These are phyloP conservation scores for Stagonosporopsis tanaceti DNA, from an alignment of 2,329 filamentous ascomycete species.

Conservation along the genomic window DNA sequence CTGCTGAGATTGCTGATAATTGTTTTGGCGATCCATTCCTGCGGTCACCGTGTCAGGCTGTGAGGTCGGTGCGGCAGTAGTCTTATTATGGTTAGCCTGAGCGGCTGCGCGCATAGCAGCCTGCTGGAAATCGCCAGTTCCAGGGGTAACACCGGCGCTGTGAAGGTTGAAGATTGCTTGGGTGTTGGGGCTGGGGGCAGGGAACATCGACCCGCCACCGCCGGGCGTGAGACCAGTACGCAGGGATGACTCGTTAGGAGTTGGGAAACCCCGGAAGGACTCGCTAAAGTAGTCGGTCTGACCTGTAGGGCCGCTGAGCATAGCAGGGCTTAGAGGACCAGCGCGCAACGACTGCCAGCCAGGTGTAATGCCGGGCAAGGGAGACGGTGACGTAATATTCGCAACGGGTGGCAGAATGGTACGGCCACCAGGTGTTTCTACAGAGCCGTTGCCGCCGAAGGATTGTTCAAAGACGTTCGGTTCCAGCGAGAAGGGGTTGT, in stretches of 20 bases:
- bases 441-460: constrained; percentile 60
- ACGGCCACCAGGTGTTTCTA: constrained; percentile 79
- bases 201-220: constrained; percentile 97
- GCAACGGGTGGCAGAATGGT: constrained; percentile 87
- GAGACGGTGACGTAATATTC: constrained; percentile 85
- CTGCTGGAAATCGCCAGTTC: constrained; percentile 92
- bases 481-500: constrained; percentile 73
- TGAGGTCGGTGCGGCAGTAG: constrained; percentile 53
- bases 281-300: constrained; percentile 87
- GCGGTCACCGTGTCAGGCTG: constrained; percentile 53
- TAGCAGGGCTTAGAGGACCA: constrained; percentile 93
- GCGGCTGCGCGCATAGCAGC: constrained; percentile 84
- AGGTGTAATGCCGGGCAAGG: constrained; percentile 76
- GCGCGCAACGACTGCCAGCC: constrained; percentile 91
- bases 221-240: constrained; percentile 92
- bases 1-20: constrained; percentile 54
- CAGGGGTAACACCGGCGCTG: constrained; percentile 84
- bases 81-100: constrained; percentile 53
- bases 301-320: constrained; percentile 83
- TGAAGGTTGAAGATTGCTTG: constrained; percentile 82
- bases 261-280: constrained; percentile 85
- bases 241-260: constrained; percentile 94
- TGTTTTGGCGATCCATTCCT: constrained; percentile 64
- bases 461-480: constrained; percentile 98
- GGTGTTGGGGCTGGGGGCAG: constrained; percentile 85